These are phyloP conservation scores for Tricholoma matsutake DNA, from an alignment of 768 basidiomycete species.

Conservation along the genomic window DNA sequence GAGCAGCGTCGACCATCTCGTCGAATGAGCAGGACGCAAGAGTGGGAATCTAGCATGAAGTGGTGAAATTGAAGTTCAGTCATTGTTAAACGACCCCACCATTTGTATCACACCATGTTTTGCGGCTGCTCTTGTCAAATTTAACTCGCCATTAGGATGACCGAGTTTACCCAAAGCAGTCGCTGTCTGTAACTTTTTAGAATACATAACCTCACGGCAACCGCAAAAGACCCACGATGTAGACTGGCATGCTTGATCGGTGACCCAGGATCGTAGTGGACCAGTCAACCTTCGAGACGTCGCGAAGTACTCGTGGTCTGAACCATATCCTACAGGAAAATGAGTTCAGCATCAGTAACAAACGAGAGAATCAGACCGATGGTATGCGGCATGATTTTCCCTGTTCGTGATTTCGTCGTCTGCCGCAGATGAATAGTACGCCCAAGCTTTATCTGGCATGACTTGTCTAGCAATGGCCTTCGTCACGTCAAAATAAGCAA, in stretches of 20 bases:
- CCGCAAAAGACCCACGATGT: slow-evolving; percentile 51
- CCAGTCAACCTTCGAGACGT: slow-evolving; percentile 86
- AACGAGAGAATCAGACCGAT: slow-evolving; percentile 48
- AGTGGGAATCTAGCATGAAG: slow-evolving; percentile 74
- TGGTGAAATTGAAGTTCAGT: not conserved
- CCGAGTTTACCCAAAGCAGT: slow-evolving; percentile 93
- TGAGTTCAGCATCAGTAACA: not conserved
- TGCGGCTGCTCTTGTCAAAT: slow-evolving; percentile 83
- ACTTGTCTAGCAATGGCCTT: slow-evolving; percentile 81
- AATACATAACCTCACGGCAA: not conserved
- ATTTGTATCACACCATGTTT: slow-evolving; percentile 62
- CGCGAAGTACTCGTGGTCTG: slow-evolving; percentile 79
- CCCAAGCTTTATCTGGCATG: slow-evolving; percentile 89
- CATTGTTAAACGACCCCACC: slow-evolving; percentile 24
- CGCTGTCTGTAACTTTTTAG: slow-evolving; percentile 42
- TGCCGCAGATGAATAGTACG: slow-evolving; percentile 94
- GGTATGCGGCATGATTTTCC: slow-evolving; percentile 90
- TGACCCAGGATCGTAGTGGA: slow-evolving; percentile 81
- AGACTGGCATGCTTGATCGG: slow-evolving; percentile 71
- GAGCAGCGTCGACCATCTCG: slow-evolving; percentile 86
- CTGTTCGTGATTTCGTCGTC: slow-evolving; percentile 91
- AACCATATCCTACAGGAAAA: slow-evolving; percentile 71
- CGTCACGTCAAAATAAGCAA: slow-evolving; percentile 5
- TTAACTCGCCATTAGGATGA: slow-evolving; percentile 93
- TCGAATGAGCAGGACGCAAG: slow-evolving; percentile 95